Evolutionary conservation across 352 stramenopile genomes (phyloP), one percentile per base, ranked within the genome.

Genomic region (Pythium phragmiticola): DNA sequence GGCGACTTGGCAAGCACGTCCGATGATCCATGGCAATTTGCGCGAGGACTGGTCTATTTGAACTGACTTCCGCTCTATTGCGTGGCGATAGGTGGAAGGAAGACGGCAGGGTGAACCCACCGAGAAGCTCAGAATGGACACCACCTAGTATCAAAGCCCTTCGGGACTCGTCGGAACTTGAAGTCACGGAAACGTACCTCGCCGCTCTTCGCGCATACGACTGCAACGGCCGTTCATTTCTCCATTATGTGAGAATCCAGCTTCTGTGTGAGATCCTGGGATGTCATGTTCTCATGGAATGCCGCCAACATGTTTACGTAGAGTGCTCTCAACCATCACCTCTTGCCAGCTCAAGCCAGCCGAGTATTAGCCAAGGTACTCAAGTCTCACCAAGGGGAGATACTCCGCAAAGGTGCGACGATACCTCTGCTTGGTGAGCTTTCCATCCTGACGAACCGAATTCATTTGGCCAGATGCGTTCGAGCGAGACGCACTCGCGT

Each of bases 161-260:
- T 3, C 63, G 80, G 14, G 53, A 47, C 30, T 62, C 75, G 7
- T 54, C 37, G 0, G 66, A 50, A 2, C 55, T 57, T 19, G 58
- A 56, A 36, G 74, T 76, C 30, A 71, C 70, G 21, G n/a, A 52
- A 1, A 69, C 79, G 16, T 76, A 82, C 52, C 33, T 65, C n/a
- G 39, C 16, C 1, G 77, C 80, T 17, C 78, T 75, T 42, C 49
- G 60, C 4, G 65, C 43, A 19, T 30, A 72, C 7, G 82, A 91
- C 36, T 46, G 61, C 4, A 63, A 83, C 47, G 60, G 58, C 0
- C 69, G 82, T n/a, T 77, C 80, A 3, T 46, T 87, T 14, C 69
- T 89, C 30, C 80, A 89, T 41, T 91, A 91, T 56, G 82, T 87
- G 56, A 41, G 78, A 73, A 6, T 16, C 0, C 7, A 17, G 21